A percentile compares a stretch with the other conserved stretches of the same genome.
Conservation (phyloP, 2,329 filamentous ascomycete species). For the Monascus ruber region DNA sequence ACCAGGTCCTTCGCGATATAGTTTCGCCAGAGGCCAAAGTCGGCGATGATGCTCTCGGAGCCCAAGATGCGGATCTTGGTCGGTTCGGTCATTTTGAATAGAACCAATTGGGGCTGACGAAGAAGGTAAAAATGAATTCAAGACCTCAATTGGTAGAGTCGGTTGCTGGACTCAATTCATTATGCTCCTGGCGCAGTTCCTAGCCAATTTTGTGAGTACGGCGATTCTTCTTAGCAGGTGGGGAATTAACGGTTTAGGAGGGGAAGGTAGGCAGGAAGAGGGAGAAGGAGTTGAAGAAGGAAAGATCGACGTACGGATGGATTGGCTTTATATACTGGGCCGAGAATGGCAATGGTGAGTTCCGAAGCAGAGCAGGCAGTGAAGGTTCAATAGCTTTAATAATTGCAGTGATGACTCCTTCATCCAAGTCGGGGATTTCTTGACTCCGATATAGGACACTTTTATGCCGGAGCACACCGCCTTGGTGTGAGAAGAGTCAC, state of each 20-base stretch:
- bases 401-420: no score
- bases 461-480: not conserved
- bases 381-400: no score
- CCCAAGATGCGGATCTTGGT: slow-evolving; percentile 71
- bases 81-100: slow-evolving; percentile 29
- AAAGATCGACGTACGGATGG: no score
- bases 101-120: slow-evolving; percentile 3
- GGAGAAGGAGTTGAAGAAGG: no score
- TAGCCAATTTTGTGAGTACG: no score
- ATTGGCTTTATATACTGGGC: no score
- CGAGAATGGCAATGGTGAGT: no score
- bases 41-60: slow-evolving; percentile 80
- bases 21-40: slow-evolving; percentile 77
- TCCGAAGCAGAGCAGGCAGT: no score
- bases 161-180: slow-evolving; percentile 11
- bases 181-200: not conserved
- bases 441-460: not conserved
- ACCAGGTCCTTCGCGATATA: slow-evolving; percentile 76
- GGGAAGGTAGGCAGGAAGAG: no score
- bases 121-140: not conserved
- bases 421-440: not conserved
- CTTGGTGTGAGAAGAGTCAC: not conserved
- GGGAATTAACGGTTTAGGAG: no score
- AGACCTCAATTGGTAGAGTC: slow-evolving; percentile 4
- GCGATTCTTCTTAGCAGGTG: no score